Conservation (phyloP, 1,139 yeast genomes). For the Pichia sp. region DNA sequence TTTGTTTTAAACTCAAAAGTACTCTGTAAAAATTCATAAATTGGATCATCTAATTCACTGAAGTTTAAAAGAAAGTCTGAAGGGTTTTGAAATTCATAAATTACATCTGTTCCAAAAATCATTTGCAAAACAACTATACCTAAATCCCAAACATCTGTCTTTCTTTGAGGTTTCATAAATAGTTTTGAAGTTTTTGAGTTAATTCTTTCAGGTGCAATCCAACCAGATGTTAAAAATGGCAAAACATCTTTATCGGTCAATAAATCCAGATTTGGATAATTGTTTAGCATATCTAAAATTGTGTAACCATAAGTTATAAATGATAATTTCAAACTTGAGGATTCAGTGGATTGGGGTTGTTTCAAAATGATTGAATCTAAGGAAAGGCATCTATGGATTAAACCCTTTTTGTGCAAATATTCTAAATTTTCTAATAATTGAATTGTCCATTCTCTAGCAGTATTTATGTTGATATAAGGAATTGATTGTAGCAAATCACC, state of each 20-base stretch:
- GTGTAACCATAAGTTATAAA: conserved; percentile 69
- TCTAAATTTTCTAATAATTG: conserved; percentile 83
- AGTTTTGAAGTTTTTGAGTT: conserved; percentile 31
- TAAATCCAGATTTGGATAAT: conserved; percentile 39
- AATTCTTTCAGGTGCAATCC: conserved; percentile 77
- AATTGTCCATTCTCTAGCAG: conserved; percentile 84
- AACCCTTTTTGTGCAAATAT: conserved; percentile 71
- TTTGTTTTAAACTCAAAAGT: conserved; percentile 63
- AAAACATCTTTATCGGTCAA: conserved; percentile 16
- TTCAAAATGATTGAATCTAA: conserved; percentile 53
- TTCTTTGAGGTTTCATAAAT: conserved; percentile 47
- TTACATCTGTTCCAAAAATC: conserved; percentile 56
- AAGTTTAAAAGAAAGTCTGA: conserved; percentile 50
- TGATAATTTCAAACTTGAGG: conserved; percentile 54
- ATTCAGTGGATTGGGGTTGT: conserved; percentile 44
- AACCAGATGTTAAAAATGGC: conserved; percentile 30
- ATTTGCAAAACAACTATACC: conserved; percentile 75
- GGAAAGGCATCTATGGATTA: conserved; percentile 64
- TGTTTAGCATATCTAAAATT: conserved; percentile 51
- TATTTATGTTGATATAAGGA: conserved; percentile 58
- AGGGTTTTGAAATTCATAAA: conserved; percentile 53
- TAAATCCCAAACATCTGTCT: conserved; percentile 89
- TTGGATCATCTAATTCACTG: conserved; percentile 39
- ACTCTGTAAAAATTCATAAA: conserved; percentile 59
- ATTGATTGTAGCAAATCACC: conserved; percentile 66